Conservation (phyloP, 2,329 filamentous ascomycete species). For the Fusarium hostae region DNA sequence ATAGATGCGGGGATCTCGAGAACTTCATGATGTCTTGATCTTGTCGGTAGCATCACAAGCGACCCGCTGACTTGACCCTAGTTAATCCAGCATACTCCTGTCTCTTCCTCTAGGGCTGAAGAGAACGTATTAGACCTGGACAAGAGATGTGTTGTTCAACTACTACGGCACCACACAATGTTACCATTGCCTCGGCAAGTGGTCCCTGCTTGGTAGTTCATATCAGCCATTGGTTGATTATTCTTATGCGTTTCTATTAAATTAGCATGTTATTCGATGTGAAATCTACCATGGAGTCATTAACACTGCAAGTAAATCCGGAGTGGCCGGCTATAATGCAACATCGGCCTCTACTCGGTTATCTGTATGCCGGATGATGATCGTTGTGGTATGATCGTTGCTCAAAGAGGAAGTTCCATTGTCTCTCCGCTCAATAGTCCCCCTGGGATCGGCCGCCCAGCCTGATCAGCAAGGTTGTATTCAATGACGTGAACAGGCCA, state of each 20-base stretch:
- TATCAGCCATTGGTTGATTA: neutral
- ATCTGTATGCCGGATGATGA: neutral
- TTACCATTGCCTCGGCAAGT: neutral
- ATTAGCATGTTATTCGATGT: too few relatives aligned
- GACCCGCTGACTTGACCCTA: neutral
- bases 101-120: neutral
- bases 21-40: neutral
- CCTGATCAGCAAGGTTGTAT: neutral
- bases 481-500: fast-evolving
- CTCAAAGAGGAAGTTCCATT: conserved; percentile 2
- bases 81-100: neutral
- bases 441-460: conserved; percentile 1
- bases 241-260: neutral
- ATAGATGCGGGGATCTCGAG: fast-evolving
- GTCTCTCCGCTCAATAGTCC: neutral
- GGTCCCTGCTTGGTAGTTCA: neutral
- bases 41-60: neutral
- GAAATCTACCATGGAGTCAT: too few relatives aligned
- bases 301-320: neutral
- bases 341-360: neutral
- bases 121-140: too few relatives aligned
- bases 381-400: neutral
- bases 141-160: too few relatives aligned
- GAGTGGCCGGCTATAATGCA: neutral
- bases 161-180: neutral